Conservation (phyloP, 2,329 filamentous ascomycete genomes). For the Microdochium nivale region DNA sequence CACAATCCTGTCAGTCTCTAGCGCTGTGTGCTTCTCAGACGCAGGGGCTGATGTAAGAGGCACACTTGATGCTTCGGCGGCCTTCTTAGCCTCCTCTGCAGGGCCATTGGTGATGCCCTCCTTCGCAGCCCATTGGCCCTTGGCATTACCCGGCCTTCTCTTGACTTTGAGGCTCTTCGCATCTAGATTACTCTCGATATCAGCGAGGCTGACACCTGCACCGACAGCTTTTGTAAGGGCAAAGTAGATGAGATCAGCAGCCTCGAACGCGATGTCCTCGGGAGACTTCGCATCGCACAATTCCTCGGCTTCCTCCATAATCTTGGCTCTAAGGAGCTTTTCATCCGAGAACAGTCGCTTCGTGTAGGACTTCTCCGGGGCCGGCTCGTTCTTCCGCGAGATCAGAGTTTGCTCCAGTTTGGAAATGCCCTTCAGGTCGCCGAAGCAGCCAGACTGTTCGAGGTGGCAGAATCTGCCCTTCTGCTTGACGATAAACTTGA, state of each 20-base stretch:
- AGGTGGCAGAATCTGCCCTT: conserved; percentile 92
- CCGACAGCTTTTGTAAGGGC: conserved; percentile 82
- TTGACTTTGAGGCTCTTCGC: conserved; percentile 94
- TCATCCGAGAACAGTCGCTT: conserved; percentile 86
- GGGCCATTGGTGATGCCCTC: conserved; percentile 49
- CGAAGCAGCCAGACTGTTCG: conserved; percentile 87
- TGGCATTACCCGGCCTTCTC: conserved; percentile 85
- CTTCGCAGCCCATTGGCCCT: conserved; percentile 84
- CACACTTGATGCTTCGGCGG: conserved; percentile 23
- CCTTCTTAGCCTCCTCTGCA: conserved; percentile 22
- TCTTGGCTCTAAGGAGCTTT: conserved; percentile 85
- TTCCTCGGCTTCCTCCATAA: conserved; percentile 97
- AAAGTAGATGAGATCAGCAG: conserved; percentile 94
- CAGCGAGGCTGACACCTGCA: conserved; percentile 75
- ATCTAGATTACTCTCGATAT: conserved; percentile 88
- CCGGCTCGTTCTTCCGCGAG: conserved; percentile 73
- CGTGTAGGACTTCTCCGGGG: conserved; percentile 78
- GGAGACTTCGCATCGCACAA: conserved; percentile 78
- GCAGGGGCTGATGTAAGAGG: conserved; percentile 25
- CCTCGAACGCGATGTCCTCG: conserved; percentile 84
- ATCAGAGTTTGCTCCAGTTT: conserved; percentile 81
- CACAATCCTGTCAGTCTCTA: conserved; percentile 48
- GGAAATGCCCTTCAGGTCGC: conserved; percentile 70
- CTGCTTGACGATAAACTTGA: conserved; percentile 85
- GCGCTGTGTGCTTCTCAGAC: conserved; percentile 29